Evolutionary conservation across 768 basidiomycete genomes (phyloP), one percentile per base, ranked within the genome.

Genomic region (Pleurotus citrinopileatus): DNA sequence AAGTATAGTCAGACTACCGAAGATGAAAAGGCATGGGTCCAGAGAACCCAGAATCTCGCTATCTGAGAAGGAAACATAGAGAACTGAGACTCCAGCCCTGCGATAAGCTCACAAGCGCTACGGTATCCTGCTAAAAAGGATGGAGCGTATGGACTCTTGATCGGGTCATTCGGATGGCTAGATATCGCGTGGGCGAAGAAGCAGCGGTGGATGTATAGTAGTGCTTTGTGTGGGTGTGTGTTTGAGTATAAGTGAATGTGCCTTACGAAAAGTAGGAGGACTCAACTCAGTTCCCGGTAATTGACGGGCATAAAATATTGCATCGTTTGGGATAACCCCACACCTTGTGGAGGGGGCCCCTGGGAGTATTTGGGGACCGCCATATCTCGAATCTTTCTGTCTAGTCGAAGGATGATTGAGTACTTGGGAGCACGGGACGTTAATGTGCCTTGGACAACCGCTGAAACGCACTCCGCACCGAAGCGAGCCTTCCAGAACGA

Each of bases 131-230:
- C 83, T 36, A 87, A 69, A 66, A 87, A 86, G 3, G 84, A 84
- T 3, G 82, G 80, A 5, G 82, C 83, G 59, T 82, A 87, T 53
- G 73, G 80, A 59, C 82, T 85, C 65, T 79, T 81, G 66, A 90
- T 80, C 20, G 89, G 89, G 65, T 89, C 82, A 4, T 68, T 66
- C 3, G 89, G 81, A 55, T 79, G 78, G 47, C 79, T 86, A 20
- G 77, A 74, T 29, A 90, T 75, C 2, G 87, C 88, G 62, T 87
- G 83, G 3, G 87, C 84, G 59, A 90, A 88, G 73, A 86, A 89
- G 59, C 84, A 83, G 13, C 88, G 84, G 63, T 89, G 87, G 46
- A 89, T 78, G 62, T 87, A 87, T 7, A 89, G 68, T 27, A 89
- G 72, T n/a, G 84, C 87, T 89, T 54, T 23, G 2, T 20, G 47